A percentile compares a stretch with the other conserved stretches of the same genome.
Conservation (phyloP, 495 filamentous ascomycete genomes). For the Neurospora sp. region DNA sequence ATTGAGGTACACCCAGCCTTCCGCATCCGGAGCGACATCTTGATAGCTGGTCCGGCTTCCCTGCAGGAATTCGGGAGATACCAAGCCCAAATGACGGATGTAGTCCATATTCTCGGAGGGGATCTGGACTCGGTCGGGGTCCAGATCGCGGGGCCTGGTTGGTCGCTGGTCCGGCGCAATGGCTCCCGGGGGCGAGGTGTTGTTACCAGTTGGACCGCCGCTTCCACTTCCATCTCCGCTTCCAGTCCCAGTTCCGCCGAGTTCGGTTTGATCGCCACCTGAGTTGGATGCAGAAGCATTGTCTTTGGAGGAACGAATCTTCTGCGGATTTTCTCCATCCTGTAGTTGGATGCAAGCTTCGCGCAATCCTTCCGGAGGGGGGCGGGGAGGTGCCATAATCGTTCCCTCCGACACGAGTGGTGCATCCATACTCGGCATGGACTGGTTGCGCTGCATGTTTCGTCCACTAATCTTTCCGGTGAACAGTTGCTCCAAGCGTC, state of each 20-base stretch:
- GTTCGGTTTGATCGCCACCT: slow-evolving; percentile 29
- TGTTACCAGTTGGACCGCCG: slow-evolving; percentile 18
- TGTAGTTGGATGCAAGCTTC: slow-evolving; percentile 30
- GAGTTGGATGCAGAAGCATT: slow-evolving; percentile 29
- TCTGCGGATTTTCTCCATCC: slow-evolving; percentile 20
- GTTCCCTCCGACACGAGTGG: not conserved
- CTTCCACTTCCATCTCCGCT: slow-evolving; percentile 20
- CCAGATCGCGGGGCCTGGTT: slow-evolving; percentile 61
- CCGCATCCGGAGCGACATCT: slow-evolving; percentile 41
- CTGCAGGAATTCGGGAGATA: slow-evolving; percentile 33
- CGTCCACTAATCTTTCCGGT: slow-evolving; percentile 51
- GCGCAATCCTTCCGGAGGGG: slow-evolving; percentile 18
- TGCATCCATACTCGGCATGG: slow-evolving; percentile 12
- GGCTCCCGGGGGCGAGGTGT: slow-evolving; percentile 32
- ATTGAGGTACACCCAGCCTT: slow-evolving; percentile 77
- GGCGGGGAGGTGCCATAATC: slow-evolving; percentile 4
- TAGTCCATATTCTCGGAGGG: slow-evolving; percentile 67
- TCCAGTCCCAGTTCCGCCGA: slow-evolving; percentile 23
- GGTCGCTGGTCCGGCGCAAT: slow-evolving; percentile 52
- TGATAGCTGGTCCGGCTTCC: slow-evolving; percentile 7
- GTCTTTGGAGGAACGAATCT: slow-evolving; percentile 18
- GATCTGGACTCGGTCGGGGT: slow-evolving; percentile 55
- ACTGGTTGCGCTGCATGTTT: slow-evolving; percentile 5
- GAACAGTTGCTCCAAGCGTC: slow-evolving; percentile 65
- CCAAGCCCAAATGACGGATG: slow-evolving; percentile 58